Evolutionary conservation across 108 stramenopile species (phyloP).

Genomic region (Epithemia pelagica): DNA sequence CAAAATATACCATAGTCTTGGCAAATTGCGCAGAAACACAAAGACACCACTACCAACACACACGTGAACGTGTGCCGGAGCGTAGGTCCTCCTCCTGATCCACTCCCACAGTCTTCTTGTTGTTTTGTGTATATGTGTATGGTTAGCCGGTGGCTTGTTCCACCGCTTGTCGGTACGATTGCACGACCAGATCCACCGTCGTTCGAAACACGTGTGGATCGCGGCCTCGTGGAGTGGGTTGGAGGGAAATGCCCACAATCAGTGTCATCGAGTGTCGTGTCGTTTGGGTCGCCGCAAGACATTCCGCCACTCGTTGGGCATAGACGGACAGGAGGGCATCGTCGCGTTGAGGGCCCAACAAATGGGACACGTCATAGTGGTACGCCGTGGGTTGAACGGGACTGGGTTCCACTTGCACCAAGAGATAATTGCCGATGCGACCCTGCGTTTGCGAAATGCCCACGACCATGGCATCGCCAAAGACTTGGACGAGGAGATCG

Average conservation of each 20-base stretch:
- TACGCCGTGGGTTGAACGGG: constrained; percentile 23
- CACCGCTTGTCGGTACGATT: constrained; percentile 20
- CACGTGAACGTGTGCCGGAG: no score
- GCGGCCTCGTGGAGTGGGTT: constrained; percentile 11
- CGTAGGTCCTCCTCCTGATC: no score
- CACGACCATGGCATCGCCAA: constrained; percentile 38
- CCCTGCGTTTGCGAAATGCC: constrained; percentile 31
- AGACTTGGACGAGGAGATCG: constrained; percentile 40
- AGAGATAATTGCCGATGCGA: constrained; percentile 31
- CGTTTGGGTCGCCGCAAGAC: background rate
- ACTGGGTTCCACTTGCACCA: constrained; percentile 27
- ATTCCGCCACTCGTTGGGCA: constrained; percentile 22
- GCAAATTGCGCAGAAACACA: no score
- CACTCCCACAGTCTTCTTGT: no score
- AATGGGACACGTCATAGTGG: constrained; percentile 24
- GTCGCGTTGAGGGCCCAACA: constrained; percentile 31
- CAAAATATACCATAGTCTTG: no score
- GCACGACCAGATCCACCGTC: constrained; percentile 19
- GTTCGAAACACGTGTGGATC: constrained; percentile 21
- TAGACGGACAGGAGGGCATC: constrained; percentile 40
- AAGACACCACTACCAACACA: no score
- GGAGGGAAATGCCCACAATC: constrained; percentile 39
- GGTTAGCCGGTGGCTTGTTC: background rate
- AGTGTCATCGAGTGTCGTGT: constrained; percentile 15
- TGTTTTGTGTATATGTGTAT: no score